Base-by-base conservation (phyloP, 306 rosid species). In the Malus sylvestris region DNA sequence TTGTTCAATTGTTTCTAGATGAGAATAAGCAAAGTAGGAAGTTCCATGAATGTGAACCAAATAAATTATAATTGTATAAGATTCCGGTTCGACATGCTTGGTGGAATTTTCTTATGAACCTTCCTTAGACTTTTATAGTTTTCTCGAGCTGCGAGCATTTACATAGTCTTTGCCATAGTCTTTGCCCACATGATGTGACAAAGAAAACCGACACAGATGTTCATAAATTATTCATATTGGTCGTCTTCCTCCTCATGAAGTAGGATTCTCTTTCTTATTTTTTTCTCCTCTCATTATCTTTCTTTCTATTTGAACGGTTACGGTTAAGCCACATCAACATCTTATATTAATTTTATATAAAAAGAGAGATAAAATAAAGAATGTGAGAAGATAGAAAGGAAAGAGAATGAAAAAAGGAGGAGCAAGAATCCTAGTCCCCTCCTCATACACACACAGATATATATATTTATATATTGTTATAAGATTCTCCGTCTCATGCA, bases 221-320 rank as follows among this genome's bases (percentile, higher is more conserved):
- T 18, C 46, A 52, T 30, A 29, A 71, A 60, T 60, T 60, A 60
- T 22, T 60, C 15, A 60, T 30, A 61, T 61, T 61, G 35, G 62
- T 57, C 29, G 10, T 19, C 23, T 23, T 38, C 40, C 40, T 35
- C 9, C 2, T 6, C 9, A 35, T 35, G 2, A 8, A 35, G 9
- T 38, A 0, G 2, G 42, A 38, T 38, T 38, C 10, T 38, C 10
- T 38, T 0, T 38, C 42, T 1, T 38, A 1, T 38, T 38, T 38
- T 7, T 7, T 7, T 38, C 0, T 6, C 0, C 9, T 35, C 2
- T 35, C 2, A 0, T 35, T 35, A 0, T 0, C 0, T 35, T 0
- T 0, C 0, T 1, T 6, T 0, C 0, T 38, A 6, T 38, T 38
- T 7, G 9, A 38, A 6, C 2, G 8, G 2, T 38, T 38, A 38